Base-by-base conservation (phyloP, 306 rosid genomes). In the Lablab purpureus region DNA sequence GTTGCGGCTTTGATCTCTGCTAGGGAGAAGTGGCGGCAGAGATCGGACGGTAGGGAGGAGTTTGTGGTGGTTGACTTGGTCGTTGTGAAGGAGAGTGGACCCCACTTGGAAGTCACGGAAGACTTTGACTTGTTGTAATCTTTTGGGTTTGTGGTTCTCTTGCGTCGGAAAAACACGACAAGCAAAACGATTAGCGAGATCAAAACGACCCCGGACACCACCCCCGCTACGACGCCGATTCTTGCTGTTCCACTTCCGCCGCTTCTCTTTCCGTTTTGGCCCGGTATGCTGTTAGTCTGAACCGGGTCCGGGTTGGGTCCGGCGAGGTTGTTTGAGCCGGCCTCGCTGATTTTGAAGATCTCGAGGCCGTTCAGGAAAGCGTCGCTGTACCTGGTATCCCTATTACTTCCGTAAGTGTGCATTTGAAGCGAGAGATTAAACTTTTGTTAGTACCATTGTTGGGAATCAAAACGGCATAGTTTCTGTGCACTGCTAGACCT, bases 361-460 rank as follows among this genome's bases (percentile, higher is more conserved):
- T 90, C 94, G 0, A 87, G 40, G 0, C 94, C 94, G 32, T 85
- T 90, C 62, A 90, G 63, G 50, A 88, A 34, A 0, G 83, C 82
- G n/a, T 88, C 78, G 0, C 2, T 13, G 65, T 0, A 76, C 0
- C 0, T 0, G 0, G 73, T 4, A 2, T 5, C 0, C 0, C 0
- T 0, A 0, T 1, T 0, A 6, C 3, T 5, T 8, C 13, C n/a
- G 1, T 49, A 2, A 1, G 85, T 75, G 13, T 76, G 78, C 51
- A 88, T 63, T 19, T 70, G 69, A 8, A 90, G 19, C 0, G 56
- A 81, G 4, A 86, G 65, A 0, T 65, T 81, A 0, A 43, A 25
- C 78, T 58, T 86, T 12, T 80, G 81, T 8, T 70, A 34, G 2
- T 2, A 3, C 17, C 0, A 15, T 11, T 63, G 8, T 19, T 9